These are phyloP conservation scores for Dryadomyces sulphureus DNA, from an alignment of 2,329 filamentous ascomycete species.

Conservation along the genomic window DNA sequence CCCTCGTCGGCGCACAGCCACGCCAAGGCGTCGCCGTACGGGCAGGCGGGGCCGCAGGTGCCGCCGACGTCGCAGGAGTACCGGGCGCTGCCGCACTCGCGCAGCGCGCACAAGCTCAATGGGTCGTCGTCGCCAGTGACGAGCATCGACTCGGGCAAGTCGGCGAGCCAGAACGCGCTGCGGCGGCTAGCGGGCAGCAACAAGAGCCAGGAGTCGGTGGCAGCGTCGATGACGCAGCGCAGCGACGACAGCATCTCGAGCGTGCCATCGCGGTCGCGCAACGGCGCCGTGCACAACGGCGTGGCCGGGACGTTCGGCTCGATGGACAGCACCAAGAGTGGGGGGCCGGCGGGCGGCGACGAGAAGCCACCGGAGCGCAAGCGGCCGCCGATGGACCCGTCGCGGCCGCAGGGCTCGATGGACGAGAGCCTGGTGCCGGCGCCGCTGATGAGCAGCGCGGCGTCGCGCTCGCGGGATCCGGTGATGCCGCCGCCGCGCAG, in stretches of 20 bases:
- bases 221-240: conserved; percentile 29
- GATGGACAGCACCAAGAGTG: conserved; percentile 3
- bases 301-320: conserved; percentile 14
- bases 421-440: conserved; percentile 43
- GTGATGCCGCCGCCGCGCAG: conserved; percentile 32
- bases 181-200: conserved; percentile 34
- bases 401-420: conserved; percentile 29
- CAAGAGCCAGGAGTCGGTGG: conserved; percentile 43
- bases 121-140: conserved; percentile 30
- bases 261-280: conserved; percentile 35
- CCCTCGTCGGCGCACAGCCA: not conserved
- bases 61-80: conserved; percentile 10
- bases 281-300: conserved; percentile 20
- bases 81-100: conserved; percentile 1
- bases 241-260: conserved; percentile 35
- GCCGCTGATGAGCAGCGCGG: conserved; percentile 35
- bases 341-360: conserved; percentile 13
- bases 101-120: conserved; percentile 16
- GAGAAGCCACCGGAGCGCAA: conserved; percentile 43
- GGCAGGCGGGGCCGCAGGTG: conserved; percentile 2
- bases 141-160: conserved; percentile 34
- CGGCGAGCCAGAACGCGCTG: conserved; percentile 25
- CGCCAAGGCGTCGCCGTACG: not conserved
- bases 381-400: conserved; percentile 50
- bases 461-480: conserved; percentile 28